Conservation (phyloP, 2,329 filamentous ascomycete genomes). For the Diaporthe citri region DNA sequence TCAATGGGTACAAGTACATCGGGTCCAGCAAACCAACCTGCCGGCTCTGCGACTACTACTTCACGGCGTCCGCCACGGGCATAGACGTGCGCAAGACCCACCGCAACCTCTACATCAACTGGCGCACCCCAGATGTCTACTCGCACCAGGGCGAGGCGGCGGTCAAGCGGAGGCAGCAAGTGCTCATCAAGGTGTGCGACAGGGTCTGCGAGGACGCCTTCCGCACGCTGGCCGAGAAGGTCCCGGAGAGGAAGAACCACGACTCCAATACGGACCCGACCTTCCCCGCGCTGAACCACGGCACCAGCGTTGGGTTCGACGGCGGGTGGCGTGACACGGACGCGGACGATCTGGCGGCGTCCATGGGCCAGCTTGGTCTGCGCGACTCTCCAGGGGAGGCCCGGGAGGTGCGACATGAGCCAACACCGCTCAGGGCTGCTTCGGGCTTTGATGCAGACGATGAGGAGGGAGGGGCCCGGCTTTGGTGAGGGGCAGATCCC, state of each 20-base stretch:
- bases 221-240: constrained; percentile 46
- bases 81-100: constrained; percentile 50
- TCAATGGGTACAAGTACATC: constrained; percentile 51
- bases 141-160: constrained; percentile 28
- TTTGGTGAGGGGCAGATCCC: neutral
- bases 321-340: neutral
- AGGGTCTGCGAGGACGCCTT: constrained; percentile 48
- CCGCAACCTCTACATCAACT: constrained; percentile 54
- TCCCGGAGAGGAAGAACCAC: constrained; percentile 45
- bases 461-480: constrained; percentile 1
- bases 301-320: neutral
- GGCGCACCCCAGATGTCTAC: constrained; percentile 53
- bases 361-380: neutral
- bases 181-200: constrained; percentile 46
- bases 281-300: neutral
- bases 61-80: constrained; percentile 45
- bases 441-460: constrained; percentile 14
- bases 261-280: constrained; percentile 49
- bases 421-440: neutral
- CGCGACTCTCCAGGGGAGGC: neutral
- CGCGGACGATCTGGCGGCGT: neutral
- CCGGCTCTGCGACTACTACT: constrained; percentile 54
- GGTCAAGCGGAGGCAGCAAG: constrained; percentile 39
- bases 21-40: constrained; percentile 57
- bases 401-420: neutral